phyloP scores from a whole-genome alignment of 768 basidiomycete species.

The Lentinula boryana region DNA sequence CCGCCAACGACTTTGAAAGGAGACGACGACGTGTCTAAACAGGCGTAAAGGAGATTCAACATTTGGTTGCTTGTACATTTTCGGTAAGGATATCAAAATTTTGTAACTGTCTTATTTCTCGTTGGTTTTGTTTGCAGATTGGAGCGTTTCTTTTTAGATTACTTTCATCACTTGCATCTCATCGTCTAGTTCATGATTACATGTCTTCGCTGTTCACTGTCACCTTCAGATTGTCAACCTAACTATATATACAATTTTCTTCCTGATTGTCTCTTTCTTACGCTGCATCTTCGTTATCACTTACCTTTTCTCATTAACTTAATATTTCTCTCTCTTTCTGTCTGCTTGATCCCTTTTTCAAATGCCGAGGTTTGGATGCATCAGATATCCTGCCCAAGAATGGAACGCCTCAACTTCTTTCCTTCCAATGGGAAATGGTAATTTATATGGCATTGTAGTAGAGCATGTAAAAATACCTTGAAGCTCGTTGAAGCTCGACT shows the following conservation, averaged over 20 bases:
- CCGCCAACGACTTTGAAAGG: neutral
- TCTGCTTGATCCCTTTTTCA: neutral
- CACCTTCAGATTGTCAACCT: neutral
- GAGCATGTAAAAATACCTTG: neutral
- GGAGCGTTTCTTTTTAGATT: neutral
- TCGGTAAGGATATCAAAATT: neutral
- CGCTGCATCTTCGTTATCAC: neutral
- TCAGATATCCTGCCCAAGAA: too few relatives aligned
- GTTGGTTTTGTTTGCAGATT: neutral
- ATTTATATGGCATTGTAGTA: too few relatives aligned
- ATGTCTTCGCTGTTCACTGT: neutral
- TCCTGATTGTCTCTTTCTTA: neutral
- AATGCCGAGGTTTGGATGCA: too few relatives aligned
- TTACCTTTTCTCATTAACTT: neutral
- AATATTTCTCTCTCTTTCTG: neutral
- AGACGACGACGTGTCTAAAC: neutral
- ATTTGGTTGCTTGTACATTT: neutral
- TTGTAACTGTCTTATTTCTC: neutral
- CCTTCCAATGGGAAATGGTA: too few relatives aligned
- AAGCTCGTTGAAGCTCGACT: neutral
- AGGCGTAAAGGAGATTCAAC: neutral
- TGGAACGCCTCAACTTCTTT: too few relatives aligned
- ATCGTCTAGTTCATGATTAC: neutral
- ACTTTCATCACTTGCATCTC: neutral
- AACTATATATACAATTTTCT: neutral